phyloP scores from a whole-genome alignment of 164 flowering plant species.

The Annona squamosa region DNA sequence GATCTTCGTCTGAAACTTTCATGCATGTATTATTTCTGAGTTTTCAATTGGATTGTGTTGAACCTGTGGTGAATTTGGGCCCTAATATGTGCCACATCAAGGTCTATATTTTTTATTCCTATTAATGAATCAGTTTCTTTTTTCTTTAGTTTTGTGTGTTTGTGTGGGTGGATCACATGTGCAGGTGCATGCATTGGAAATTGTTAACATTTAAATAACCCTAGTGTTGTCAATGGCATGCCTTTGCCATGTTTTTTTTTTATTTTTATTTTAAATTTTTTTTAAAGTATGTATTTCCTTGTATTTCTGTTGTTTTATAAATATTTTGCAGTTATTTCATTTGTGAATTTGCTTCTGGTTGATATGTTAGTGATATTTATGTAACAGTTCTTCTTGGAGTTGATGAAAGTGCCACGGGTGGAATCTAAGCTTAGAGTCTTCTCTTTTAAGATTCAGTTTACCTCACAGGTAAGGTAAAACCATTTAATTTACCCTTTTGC shows the following conservation, averaged over 20 bases:
- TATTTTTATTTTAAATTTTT: too few relatives aligned
- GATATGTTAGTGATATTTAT: constrained; percentile 11
- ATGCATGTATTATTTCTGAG: too few relatives aligned
- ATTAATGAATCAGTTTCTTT: not conserved
- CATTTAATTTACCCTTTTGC: not conserved
- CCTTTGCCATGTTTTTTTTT: not conserved
- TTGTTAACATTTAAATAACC: not conserved
- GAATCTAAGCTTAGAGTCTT: constrained; percentile 94
- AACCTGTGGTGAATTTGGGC: not conserved
- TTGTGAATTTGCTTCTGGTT: constrained; percentile 6
- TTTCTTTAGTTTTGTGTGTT: not conserved
- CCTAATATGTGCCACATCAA: not conserved
- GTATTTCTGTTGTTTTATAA: too few relatives aligned
- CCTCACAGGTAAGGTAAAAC: constrained; percentile 51
- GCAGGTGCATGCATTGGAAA: not conserved
- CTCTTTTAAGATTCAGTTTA: constrained; percentile 82
- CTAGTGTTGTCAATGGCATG: not conserved
- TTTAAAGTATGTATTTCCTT: too few relatives aligned
- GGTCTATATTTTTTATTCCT: not conserved
- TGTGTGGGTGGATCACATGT: too few relatives aligned
- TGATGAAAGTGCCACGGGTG: constrained; percentile 95
- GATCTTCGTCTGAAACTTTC: too few relatives aligned
- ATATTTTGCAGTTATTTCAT: not conserved
- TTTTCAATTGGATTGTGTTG: not conserved
- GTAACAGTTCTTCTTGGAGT: constrained; percentile 78